phyloP scores from a whole-genome alignment of 2,329 filamentous ascomycete genomes.

The Alternaria conjuncta region DNA sequence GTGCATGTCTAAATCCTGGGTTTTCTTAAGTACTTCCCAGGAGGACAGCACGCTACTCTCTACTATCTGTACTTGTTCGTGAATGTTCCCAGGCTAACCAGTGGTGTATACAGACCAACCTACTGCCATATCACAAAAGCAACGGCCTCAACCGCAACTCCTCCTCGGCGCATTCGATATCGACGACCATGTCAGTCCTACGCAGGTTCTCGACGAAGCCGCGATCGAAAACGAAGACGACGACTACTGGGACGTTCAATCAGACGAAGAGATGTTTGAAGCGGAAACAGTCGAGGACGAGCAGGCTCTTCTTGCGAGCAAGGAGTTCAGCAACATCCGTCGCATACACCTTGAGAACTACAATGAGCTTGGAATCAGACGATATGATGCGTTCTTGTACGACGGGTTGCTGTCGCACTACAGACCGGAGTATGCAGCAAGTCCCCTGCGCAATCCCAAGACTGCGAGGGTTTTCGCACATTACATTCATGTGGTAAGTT shows the following conservation, averaged over 20 bases:
- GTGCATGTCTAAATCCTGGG: constrained; percentile 17
- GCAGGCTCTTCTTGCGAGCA: constrained; percentile 30
- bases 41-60: not conserved
- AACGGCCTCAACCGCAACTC: constrained; percentile 24
- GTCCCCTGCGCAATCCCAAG: constrained; percentile 77
- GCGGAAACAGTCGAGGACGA: constrained; percentile 26
- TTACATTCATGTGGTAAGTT: constrained; percentile 75
- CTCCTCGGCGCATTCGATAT: constrained; percentile 46
- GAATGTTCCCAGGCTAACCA: constrained; percentile 26
- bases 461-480: constrained; percentile 87
- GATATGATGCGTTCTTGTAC: constrained; percentile 57
- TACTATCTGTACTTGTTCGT: not conserved
- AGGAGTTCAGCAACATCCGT: constrained; percentile 47
- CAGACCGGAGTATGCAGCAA: constrained; percentile 55
- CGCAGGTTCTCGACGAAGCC: constrained; percentile 46
- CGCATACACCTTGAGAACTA: constrained; percentile 45
- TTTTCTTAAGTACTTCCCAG: no score
- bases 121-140: constrained; percentile 17
- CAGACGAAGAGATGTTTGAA: constrained; percentile 54
- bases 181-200: constrained; percentile 47
- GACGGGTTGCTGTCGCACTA: constrained; percentile 55
- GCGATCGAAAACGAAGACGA: constrained; percentile 56
- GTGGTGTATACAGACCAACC: constrained; percentile 33
- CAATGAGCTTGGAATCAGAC: constrained; percentile 46
- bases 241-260: constrained; percentile 58